These are phyloP conservation scores for Russula ochroleuca DNA, from an alignment of 768 basidiomycete genomes.

Conservation along the genomic window DNA sequence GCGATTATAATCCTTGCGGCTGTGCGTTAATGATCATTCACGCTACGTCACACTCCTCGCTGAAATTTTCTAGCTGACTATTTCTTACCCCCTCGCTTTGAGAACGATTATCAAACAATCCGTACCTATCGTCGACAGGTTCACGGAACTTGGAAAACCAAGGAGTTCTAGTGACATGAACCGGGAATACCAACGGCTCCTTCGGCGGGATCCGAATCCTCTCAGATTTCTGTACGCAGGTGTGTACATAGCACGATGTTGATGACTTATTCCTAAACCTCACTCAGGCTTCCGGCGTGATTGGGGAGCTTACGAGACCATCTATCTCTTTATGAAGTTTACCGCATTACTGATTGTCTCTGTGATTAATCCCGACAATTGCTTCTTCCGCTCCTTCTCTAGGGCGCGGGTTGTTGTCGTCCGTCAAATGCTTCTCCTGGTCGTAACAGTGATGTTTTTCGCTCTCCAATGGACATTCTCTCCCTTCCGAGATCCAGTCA, in stretches of 20 bases:
- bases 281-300: slow-evolving; percentile 60
- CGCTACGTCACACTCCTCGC: background rate
- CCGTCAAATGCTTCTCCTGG: slow-evolving; percentile 58
- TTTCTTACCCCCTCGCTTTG: slow-evolving; percentile 68
- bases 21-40: slow-evolving; percentile 39
- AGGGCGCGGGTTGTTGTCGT: slow-evolving; percentile 50
- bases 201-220: slow-evolving; percentile 60
- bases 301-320: slow-evolving; percentile 64
- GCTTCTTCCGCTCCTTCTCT: slow-evolving; percentile 56
- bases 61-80: slow-evolving; percentile 45
- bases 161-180: slow-evolving; percentile 56
- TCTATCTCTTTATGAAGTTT: slow-evolving; percentile 67
- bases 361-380: slow-evolving; percentile 66
- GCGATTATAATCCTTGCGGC: slow-evolving; percentile 47
- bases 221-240: slow-evolving; percentile 68
- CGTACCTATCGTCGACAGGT: slow-evolving; percentile 61
- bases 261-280: slow-evolving; percentile 2
- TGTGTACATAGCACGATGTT: slow-evolving; percentile 34
- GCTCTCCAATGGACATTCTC: slow-evolving; percentile 53
- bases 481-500: slow-evolving; percentile 65
- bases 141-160: slow-evolving; percentile 64
- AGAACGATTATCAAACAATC: slow-evolving; percentile 51
- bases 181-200: slow-evolving; percentile 63
- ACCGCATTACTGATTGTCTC: slow-evolving; percentile 61
- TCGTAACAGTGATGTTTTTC: slow-evolving; percentile 57